Conservation (phyloP, 331 rosid genomes). For the Erythrophleum ivorense region DNA sequence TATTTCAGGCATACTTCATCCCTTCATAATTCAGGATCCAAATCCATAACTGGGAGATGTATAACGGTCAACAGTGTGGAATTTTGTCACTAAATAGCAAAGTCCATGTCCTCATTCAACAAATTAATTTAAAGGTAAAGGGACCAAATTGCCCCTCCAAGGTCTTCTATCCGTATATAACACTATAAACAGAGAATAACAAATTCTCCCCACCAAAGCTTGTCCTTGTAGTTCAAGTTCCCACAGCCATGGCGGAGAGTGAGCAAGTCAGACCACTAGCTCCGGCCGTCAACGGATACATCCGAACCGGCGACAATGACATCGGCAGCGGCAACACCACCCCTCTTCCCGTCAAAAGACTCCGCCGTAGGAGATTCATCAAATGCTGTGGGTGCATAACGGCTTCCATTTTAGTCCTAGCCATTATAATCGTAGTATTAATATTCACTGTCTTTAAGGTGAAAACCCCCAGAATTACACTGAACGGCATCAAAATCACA, state of each 20-base stretch:
- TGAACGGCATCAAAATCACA: conserved; percentile 57
- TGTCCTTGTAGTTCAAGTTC: neutral
- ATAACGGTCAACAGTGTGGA: neutral
- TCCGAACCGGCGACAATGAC: conserved; percentile 34
- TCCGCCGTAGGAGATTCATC: conserved; percentile 38
- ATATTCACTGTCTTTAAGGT: conserved; percentile 58
- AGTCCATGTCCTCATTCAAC: neutral
- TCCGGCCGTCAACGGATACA: conserved; percentile 21
- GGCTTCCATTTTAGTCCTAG: conserved; percentile 33
- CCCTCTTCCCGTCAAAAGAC: neutral
- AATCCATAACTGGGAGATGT: neutral
- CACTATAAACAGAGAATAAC: neutral
- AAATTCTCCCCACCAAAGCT: too few species aligned
- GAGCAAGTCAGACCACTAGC: conserved; percentile 67
- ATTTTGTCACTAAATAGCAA: neutral
- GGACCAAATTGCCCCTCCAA: neutral
- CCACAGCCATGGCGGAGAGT: conserved; percentile 49
- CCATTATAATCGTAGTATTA: conserved; percentile 42
- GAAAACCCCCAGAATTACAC: conserved; percentile 54
- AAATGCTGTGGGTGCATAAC: conserved; percentile 46
- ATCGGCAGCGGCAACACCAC: neutral
- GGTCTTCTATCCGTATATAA: neutral
- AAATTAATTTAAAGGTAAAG: neutral
- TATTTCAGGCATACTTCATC: too few species aligned
- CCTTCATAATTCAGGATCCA: too few species aligned